Evolutionary conservation across 192 early-diverging fungal genomes (phyloP), one percentile per base, ranked within the genome.

Genomic region (Coemansia sp.): DNA sequence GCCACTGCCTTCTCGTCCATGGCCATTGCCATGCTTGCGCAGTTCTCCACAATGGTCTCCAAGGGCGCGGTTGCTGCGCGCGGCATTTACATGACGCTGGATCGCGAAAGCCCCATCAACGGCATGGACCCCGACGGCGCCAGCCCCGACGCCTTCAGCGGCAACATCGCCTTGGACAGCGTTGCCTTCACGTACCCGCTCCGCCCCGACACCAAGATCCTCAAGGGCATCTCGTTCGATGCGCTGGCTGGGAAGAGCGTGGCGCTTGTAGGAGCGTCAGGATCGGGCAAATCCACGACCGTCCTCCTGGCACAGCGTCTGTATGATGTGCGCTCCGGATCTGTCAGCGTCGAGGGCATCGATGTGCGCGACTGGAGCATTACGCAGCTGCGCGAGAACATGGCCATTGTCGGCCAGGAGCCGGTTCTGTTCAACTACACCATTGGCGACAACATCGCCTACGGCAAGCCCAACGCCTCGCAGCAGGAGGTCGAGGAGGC

Each of bases 401-500:
- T 94, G 81, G 89, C 92, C 3, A 77, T 97, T 22, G 95, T 97
- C 33, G 88, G 89, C 23, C 95, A 97, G 71, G 94, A 96, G 83
- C 95, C 95, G 2, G 82, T 90, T 9, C 69, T 97, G 42, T 97
- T 96, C 76, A 90, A 94, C 83, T 76, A 91, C 75, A 86, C 87
- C 36, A 89, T 97, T 69, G 85, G 82, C 35, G 92, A 97, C 38
- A 97, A 97, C 81, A 93, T 97, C 62, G 76, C 74, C 13, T 95
- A 91, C 70, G 89, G 88, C 42, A 74, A 86, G 20, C 85, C 87
- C 20, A 74, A 67, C 32, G 80, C 79, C 5, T 82, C 90, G 14
- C 70, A 84, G 62, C 81, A 82, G 63, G 82, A 89, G 59, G 76
- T 91, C 20, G 83, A 85, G 63, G 69, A 67, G 9, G 87, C 87